These are phyloP conservation scores for Fusarium euwallaceae DNA, from an alignment of 2,329 filamentous ascomycete genomes.

Conservation along the genomic window DNA sequence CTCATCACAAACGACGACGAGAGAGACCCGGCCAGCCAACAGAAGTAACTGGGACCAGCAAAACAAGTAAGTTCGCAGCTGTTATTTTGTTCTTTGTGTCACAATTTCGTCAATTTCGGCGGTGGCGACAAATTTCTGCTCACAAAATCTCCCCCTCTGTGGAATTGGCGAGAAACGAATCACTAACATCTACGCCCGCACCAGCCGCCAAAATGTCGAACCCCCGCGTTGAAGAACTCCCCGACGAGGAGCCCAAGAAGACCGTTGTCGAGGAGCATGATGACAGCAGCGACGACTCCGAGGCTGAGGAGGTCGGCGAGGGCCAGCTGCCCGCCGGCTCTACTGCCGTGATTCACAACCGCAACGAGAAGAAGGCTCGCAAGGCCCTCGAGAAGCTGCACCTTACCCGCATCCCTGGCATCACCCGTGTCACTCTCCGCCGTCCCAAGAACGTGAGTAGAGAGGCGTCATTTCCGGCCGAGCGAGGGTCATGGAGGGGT, in stretches of 20 bases:
- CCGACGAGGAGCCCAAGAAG: conserved; percentile 91
- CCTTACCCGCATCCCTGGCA: conserved; percentile 94
- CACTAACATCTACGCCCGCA: conserved; percentile 48
- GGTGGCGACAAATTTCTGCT: conserved; percentile 33
- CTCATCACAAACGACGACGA: conserved; percentile 56
- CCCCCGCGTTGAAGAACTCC: conserved; percentile 97
- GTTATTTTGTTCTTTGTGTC: conserved; percentile 18
- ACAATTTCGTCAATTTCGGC: conserved; percentile 33
- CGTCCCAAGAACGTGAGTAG: conserved; percentile 97
- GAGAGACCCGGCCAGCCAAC: conserved; percentile 48
- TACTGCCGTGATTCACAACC: conserved; percentile 91
- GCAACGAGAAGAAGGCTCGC: conserved; percentile 99
- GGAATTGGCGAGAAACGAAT: conserved; percentile 39
- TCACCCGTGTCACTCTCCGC: conserved; percentile 97
- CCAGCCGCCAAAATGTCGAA: conserved; percentile 84
- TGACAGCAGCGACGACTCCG: conserved; percentile 79
- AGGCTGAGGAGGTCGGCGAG: conserved; percentile 86
- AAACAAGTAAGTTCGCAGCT: conserved; percentile 53
- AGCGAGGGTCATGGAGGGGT: conserved; percentile 8
- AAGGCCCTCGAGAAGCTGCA: conserved; percentile 99
- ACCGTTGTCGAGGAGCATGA: conserved; percentile 79
- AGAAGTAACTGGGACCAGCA: conserved; percentile 52
- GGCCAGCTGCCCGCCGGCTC: conserved; percentile 80
- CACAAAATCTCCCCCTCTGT: conserved; percentile 28
- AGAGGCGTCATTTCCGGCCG: neutral